Base-by-base conservation (phyloP, 1,284 basidiomycete genomes). In the Apiotrichum porosum region DNA sequence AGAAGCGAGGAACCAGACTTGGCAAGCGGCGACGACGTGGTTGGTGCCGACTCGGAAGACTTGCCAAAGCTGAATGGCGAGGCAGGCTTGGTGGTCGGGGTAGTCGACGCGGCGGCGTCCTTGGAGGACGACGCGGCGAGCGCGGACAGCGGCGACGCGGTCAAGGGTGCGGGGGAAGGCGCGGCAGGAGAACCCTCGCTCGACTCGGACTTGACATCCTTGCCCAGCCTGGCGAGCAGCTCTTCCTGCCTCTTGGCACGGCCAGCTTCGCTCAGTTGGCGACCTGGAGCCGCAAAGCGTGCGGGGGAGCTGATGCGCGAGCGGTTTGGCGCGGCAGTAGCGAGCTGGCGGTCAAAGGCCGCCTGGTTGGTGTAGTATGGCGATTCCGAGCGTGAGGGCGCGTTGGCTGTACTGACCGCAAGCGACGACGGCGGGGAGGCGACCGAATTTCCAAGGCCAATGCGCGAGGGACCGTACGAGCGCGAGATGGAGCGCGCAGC, bases 161-260 rank as follows among this genome's bases (percentile, higher is more conserved):
- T 13, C 44, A 22, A 22, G 15, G 47, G 34, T 9, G 42, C 5
- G 9, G n/a, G n/a, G n/a, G n/a, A n/a, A n/a, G 41, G n/a, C 35
- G 28, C 3, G 4, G 28, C 8, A 14, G 35, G 12, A 15, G 46
- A n/a, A 23, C 12, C 17, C 9, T 21, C 30, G 24, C 5, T n/a
- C 18, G 6, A 12, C 26, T 19, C 24, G 4, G 17, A 6, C 21
- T n/a, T 35, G 5, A 37, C 39, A 19, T 33, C 28, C 10, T 31
- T 15, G 12, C 43, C 49, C 9, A 57, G 40, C 42, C 47, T 49
- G 18, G 55, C 51, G 17, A 53, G 36, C 28, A 57, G 42, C 40
- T 53, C 51, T 26, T 57, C 55, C 26, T 57, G 45, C 6, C 55
- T 38, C 41, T 50, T 49, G 12, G 44, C 33, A 1, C 55, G 38